These are phyloP conservation scores for Microbotryum scabiosae DNA, from an alignment of 1,284 basidiomycete species.

Conservation along the genomic window DNA sequence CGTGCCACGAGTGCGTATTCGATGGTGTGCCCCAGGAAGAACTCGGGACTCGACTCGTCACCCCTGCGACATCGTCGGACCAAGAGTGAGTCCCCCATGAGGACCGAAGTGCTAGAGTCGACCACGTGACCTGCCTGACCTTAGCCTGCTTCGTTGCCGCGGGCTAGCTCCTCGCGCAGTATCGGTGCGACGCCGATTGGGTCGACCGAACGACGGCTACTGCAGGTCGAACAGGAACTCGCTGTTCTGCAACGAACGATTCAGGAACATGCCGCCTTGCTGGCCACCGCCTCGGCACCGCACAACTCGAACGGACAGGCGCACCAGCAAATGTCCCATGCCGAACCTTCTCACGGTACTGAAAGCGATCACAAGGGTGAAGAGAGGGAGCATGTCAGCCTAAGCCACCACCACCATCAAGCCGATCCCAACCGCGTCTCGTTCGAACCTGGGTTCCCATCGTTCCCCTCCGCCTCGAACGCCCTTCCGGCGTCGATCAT, in stretches of 20 bases:
- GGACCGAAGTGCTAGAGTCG: background rate
- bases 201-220: conserved; percentile 1
- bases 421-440: background rate
- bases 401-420: background rate
- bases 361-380: background rate
- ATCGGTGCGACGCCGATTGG: background rate
- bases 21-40: conserved; percentile 16
- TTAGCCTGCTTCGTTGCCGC: background rate
- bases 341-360: background rate
- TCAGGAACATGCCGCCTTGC: background rate
- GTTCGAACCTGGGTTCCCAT: background rate
- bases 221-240: conserved; percentile 2
- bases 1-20: conserved; percentile 21
- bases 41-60: background rate
- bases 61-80: background rate
- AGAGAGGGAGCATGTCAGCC: background rate
- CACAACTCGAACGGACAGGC: background rate
- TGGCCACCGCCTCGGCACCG: conserved; percentile 4
- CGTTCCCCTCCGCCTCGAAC: background rate
- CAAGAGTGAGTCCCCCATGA: no score
- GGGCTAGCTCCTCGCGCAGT: background rate
- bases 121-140: no score
- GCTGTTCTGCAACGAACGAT: background rate
- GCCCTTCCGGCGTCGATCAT: background rate
- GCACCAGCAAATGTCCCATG: background rate